Percentiles rank a stretch among this genome's conserved stretches.
phyloP scores from a whole-genome alignment of 1,284 basidiomycete species.

The Puccinia novopanici region DNA sequence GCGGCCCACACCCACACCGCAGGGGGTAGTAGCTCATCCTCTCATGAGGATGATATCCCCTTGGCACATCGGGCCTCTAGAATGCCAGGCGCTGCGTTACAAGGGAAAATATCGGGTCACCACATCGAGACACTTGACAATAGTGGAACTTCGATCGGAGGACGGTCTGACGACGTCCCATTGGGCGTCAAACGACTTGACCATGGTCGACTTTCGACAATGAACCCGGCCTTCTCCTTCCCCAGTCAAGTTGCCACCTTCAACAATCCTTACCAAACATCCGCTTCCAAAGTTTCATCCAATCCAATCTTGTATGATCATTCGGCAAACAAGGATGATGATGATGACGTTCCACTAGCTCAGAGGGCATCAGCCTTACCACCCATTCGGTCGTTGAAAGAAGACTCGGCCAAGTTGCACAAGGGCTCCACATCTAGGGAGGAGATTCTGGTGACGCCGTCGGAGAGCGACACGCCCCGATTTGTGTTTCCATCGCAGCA shows the following conservation, averaged over 20 bases:
- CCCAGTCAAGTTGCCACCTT: background rate
- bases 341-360: constrained; percentile 44
- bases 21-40: background rate
- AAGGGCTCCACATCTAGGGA: background rate
- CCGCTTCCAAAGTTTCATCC: background rate
- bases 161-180: constrained; percentile 37
- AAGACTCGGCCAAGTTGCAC: background rate
- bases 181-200: constrained; percentile 24
- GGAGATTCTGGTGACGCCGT: background rate
- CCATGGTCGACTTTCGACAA: background rate
- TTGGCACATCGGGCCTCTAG: constrained; percentile 38
- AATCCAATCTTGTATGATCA: background rate
- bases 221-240: constrained; percentile 28
- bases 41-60: constrained; percentile 38
- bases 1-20: background rate
- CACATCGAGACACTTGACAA: background rate
- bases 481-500: background rate
- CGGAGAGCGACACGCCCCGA: background rate
- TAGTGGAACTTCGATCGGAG: constrained; percentile 27
- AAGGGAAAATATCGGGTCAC: background rate
- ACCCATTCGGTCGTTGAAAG: background rate
- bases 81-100: constrained; percentile 6
- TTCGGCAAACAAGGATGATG: constrained; percentile 26
- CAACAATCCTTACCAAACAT: constrained; percentile 19
- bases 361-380: constrained; percentile 24